phyloP scores from a whole-genome alignment of 768 basidiomycete species.

The Panaeolus cyanescens region DNA sequence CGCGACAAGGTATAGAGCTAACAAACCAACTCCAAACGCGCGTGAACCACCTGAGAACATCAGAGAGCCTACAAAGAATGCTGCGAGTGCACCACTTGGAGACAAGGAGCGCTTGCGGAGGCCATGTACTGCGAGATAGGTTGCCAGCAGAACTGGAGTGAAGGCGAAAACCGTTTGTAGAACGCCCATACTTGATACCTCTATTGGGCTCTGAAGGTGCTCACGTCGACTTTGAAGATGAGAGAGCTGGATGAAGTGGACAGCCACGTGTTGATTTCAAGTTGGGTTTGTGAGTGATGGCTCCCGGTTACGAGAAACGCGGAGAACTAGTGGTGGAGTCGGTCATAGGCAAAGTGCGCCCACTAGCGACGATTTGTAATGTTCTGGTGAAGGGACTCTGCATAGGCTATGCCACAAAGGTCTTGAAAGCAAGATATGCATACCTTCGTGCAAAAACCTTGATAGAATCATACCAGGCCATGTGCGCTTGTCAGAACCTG shows the following conservation, averaged over 20 bases:
- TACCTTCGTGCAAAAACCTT: no score
- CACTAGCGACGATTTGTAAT: no score
- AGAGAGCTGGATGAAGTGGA: not conserved
- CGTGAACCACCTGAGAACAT: constrained; percentile 70
- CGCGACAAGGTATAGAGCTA: constrained; percentile 79
- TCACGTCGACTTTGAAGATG: not conserved
- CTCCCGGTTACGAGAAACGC: no score
- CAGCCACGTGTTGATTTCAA: no score
- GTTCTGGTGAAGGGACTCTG: no score
- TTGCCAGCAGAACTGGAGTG: constrained; percentile 46
- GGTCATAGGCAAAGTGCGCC: no score
- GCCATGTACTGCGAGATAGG: constrained; percentile 68
- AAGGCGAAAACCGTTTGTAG: not conserved
- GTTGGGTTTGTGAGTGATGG: no score
- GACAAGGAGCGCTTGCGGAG: constrained; percentile 75
- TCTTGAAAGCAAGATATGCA: no score
- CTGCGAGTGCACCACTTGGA: constrained; percentile 72
- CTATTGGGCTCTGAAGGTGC: not conserved
- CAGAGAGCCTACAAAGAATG: constrained; percentile 73
- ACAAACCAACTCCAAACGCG: constrained; percentile 64
- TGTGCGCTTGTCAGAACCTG: no score
- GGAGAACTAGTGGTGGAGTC: no score
- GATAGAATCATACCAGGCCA: no score
- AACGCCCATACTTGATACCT: not conserved
- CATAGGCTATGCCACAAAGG: no score